Evolutionary conservation across 192 early-diverging fungal genomes (phyloP).

Genomic region (Podila epicladia): DNA sequence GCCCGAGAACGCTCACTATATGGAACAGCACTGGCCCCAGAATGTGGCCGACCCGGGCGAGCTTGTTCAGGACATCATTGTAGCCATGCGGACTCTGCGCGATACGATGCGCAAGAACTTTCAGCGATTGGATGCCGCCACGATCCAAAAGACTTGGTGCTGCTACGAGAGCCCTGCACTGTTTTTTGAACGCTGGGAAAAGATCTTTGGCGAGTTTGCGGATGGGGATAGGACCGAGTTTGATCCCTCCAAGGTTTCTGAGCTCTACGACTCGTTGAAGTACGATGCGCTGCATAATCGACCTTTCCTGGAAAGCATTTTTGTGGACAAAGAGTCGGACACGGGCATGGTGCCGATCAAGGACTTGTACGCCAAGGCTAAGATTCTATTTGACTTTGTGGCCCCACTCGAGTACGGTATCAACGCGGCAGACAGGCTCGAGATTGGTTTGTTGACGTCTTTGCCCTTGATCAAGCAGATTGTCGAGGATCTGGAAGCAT

Average conservation of each 20-base stretch:
- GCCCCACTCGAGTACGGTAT: slow-evolving; percentile 95
- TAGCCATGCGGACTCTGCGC: slow-evolving; percentile 71
- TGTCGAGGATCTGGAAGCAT: slow-evolving; percentile 75
- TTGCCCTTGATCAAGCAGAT: slow-evolving; percentile 83
- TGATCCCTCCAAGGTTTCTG: slow-evolving; percentile 89
- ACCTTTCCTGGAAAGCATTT: slow-evolving; percentile 80
- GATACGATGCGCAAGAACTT: slow-evolving; percentile 86
- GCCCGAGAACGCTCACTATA: slow-evolving; percentile 37
- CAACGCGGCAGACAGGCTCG: slow-evolving; percentile 79
- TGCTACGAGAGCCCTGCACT: slow-evolving; percentile 86
- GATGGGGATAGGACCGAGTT: slow-evolving; percentile 59
- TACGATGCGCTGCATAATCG: slow-evolving; percentile 98
- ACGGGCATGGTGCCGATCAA: slow-evolving; percentile 49
- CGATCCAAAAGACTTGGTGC: slow-evolving; percentile 86
- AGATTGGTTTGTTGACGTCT: slow-evolving; percentile 86
- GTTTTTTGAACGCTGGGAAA: slow-evolving; percentile 96
- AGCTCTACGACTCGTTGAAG: slow-evolving; percentile 96
- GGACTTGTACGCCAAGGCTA: slow-evolving; percentile 83
- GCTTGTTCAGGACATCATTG: slow-evolving; percentile 75
- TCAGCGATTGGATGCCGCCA: slow-evolving; percentile 59
- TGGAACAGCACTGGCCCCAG: slow-evolving; percentile 53
- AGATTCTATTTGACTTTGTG: slow-evolving; percentile 93
- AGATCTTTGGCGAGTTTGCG: slow-evolving; percentile 91
- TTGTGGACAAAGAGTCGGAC: slow-evolving; percentile 52
- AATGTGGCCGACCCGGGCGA: slow-evolving; percentile 49